Percentiles rank a stretch among this genome's conserved stretches.
Evolutionary conservation across 768 basidiomycete species (phyloP).

Genomic region (Collybia mongolica): DNA sequence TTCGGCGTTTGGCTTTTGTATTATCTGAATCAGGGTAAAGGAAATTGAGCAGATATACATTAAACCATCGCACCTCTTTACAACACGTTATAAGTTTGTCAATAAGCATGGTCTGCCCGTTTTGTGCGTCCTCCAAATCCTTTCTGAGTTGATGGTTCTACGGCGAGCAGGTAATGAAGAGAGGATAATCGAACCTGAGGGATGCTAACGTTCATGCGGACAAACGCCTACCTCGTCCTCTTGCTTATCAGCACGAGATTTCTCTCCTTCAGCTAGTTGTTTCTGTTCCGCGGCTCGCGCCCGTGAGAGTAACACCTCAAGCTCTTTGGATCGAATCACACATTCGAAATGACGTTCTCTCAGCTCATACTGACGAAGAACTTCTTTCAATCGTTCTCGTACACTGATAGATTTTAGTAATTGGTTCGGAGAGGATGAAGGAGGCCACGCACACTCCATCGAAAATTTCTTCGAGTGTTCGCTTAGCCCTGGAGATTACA

Average conservation of each 20-base stretch:
- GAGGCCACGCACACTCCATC: slow-evolving; percentile 69
- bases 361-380: slow-evolving; percentile 85
- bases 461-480: slow-evolving; percentile 80
- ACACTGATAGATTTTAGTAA: slow-evolving; percentile 46
- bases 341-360: slow-evolving; percentile 93
- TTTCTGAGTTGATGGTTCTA: slow-evolving; percentile 71
- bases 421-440: neutral
- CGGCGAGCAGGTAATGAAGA: neutral
- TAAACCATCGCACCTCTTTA: slow-evolving; percentile 65
- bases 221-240: slow-evolving; percentile 69
- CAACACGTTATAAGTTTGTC: slow-evolving; percentile 84
- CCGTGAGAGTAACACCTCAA: slow-evolving; percentile 83
- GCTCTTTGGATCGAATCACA: slow-evolving; percentile 87
- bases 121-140: slow-evolving; percentile 79
- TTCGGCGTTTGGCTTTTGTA: slow-evolving; percentile 75
- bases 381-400: slow-evolving; percentile 82
- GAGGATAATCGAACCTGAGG: slow-evolving; percentile 7
- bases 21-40: slow-evolving; percentile 26
- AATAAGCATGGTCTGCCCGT: slow-evolving; percentile 74
- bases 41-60: slow-evolving; percentile 1
- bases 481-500: slow-evolving; percentile 54
- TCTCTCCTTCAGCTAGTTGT: slow-evolving; percentile 78
- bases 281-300: slow-evolving; percentile 88
- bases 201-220: slow-evolving; percentile 13
- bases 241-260: slow-evolving; percentile 57